Percentiles rank a stretch among this genome's conserved stretches.
Evolutionary conservation across 2,329 filamentous ascomycete genomes (phyloP).

Genomic region (Nigrospora oryzae): DNA sequence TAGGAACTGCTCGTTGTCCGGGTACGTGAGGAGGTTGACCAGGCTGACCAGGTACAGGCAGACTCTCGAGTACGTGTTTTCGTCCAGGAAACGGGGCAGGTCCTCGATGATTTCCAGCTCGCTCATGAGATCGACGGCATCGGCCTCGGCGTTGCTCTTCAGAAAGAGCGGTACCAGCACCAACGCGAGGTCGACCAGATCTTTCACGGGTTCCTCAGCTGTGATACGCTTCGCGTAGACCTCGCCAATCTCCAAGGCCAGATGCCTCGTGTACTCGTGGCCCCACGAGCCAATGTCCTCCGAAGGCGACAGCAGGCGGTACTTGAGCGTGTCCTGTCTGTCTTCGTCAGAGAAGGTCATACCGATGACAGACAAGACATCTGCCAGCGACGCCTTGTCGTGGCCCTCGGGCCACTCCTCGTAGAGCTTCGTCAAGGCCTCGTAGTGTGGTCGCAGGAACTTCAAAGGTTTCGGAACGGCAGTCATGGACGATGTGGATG

Average conservation of each 20-base stretch:
- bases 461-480: conserved; percentile 97
- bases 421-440: conserved; percentile 78
- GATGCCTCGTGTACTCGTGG: conserved; percentile 94
- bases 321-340: conserved; percentile 91
- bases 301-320: conserved; percentile 79
- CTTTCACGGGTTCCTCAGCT: conserved; percentile 73
- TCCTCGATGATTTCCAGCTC: conserved; percentile 96
- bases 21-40: conserved; percentile 95
- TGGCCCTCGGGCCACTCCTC: conserved; percentile 79
- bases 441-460: conserved; percentile 94
- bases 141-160: conserved; percentile 94
- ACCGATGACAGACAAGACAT: conserved; percentile 92
- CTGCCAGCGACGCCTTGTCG: conserved; percentile 83
- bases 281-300: conserved; percentile 96
- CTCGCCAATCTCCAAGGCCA: conserved; percentile 91
- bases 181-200: conserved; percentile 77
- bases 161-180: conserved; percentile 89
- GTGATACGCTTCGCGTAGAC: conserved; percentile 84
- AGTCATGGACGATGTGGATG: conserved; percentile 98
- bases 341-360: conserved; percentile 99
- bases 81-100: conserved; percentile 81
- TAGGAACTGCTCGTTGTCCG: conserved; percentile 93
- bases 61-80: conserved; percentile 86
- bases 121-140: conserved; percentile 93
- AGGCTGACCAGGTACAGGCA: conserved; percentile 99